Percentiles rank a stretch among this genome's conserved stretches.
phyloP scores from a whole-genome alignment of 805 yeast species.

The Metschnikowia hibisci region DNA sequence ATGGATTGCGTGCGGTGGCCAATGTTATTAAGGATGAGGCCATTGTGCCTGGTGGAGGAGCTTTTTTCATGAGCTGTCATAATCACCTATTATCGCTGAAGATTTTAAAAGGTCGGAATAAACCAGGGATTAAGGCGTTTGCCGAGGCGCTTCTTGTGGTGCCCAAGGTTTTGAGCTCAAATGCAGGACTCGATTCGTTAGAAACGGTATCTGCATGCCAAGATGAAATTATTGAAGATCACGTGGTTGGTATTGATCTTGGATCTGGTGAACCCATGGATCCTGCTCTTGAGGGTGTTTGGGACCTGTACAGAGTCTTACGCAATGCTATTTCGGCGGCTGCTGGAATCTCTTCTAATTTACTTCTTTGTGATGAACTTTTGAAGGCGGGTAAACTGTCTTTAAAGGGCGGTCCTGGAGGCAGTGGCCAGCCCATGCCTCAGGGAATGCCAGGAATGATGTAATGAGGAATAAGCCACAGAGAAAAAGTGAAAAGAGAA shows the following conservation, averaged over 20 bases:
- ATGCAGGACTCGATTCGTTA: conserved; percentile 90
- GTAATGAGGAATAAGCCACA: conserved; percentile 1
- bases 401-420: conserved; percentile 51
- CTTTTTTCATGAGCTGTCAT: conserved; percentile 83
- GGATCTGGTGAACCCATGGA: conserved; percentile 93
- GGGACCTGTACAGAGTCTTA: conserved; percentile 93
- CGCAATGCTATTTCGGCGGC: conserved; percentile 92
- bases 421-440: conserved; percentile 15
- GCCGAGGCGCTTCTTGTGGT: conserved; percentile 86
- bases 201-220: conserved; percentile 87
- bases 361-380: conserved; percentile 91
- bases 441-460: conserved; percentile 20
- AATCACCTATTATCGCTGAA: conserved; percentile 54
- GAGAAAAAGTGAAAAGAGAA: background rate
- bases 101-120: conserved; percentile 73
- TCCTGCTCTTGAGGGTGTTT: conserved; percentile 88
- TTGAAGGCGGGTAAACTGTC: conserved; percentile 96
- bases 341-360: conserved; percentile 88
- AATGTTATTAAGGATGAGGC: conserved; percentile 82
- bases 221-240: conserved; percentile 79
- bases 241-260: conserved; percentile 86
- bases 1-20: conserved; percentile 91
- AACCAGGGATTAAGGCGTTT: conserved; percentile 89
- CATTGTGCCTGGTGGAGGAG: conserved; percentile 96
- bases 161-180: conserved; percentile 88